Evolutionary conservation across 352 stramenopile species (phyloP).

Genomic region (Bremia lactucae): DNA sequence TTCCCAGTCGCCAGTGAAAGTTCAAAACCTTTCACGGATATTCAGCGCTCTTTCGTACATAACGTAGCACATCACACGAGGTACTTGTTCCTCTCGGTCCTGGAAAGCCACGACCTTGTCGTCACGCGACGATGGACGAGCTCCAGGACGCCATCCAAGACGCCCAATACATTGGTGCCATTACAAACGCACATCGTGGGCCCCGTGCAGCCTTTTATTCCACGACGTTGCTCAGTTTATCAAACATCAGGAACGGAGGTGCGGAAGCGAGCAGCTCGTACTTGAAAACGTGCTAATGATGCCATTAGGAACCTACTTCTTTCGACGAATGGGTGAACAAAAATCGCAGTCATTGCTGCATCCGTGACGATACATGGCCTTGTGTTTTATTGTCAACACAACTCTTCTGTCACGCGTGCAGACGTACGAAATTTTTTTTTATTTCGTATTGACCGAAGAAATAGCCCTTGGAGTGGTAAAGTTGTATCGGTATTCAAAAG

Average conservation of each 20-base stretch:
- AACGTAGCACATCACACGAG: too few relatives aligned
- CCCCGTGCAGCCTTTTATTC: conserved; percentile 66
- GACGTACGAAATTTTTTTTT: conserved; percentile 34
- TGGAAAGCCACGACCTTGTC: neutral
- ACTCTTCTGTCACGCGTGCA: conserved; percentile 24
- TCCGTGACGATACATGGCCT: conserved; percentile 51
- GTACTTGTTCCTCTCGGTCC: too few relatives aligned
- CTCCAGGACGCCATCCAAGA: conserved; percentile 86
- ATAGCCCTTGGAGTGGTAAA: conserved; percentile 43
- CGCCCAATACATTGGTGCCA: conserved; percentile 80
- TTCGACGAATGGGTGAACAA: conserved; percentile 58
- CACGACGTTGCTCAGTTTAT: conserved; percentile 58
- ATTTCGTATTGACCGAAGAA: conserved; percentile 24
- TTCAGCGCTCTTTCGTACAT: too few relatives aligned
- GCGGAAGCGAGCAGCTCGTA: conserved; percentile 44
- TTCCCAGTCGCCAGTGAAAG: too few relatives aligned
- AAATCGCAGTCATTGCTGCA: conserved; percentile 57
- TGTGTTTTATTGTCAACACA: conserved; percentile 51
- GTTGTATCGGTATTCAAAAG: conserved; percentile 44
- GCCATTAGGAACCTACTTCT: conserved; percentile 75
- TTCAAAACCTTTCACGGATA: too few relatives aligned
- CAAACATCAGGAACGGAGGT: conserved; percentile 38
- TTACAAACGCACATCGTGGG: conserved; percentile 60
- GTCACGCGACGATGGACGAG: conserved; percentile 55
- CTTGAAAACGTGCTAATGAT: conserved; percentile 69